Percentiles rank a stretch among this genome's conserved stretches.
Evolutionary conservation across 139 green algal species (phyloP).

Genomic region (Picochlorum sp.): DNA sequence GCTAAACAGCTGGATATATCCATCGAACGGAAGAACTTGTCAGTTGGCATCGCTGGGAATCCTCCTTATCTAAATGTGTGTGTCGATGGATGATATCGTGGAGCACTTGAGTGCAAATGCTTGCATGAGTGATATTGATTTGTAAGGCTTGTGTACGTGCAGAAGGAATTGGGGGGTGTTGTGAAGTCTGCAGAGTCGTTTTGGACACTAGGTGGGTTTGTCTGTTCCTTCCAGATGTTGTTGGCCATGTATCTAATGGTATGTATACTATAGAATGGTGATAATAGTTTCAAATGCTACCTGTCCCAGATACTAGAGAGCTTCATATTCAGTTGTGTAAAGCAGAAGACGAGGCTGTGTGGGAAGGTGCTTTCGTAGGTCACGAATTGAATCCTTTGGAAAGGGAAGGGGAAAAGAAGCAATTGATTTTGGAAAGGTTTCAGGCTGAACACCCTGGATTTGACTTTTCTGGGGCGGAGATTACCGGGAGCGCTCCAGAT

Average conservation of each 20-base stretch:
- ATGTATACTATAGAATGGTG: too few species aligned
- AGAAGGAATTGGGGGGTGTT: conserved; percentile 45
- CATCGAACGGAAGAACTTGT: conserved; percentile 43
- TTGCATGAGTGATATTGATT: too few species aligned
- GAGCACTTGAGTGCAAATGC: too few species aligned
- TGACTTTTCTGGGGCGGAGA: conserved; percentile 78
- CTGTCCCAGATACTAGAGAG: background rate
- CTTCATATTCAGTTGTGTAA: conserved; percentile 65
- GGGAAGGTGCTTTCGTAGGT: conserved; percentile 51
- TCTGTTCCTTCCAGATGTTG: too few species aligned
- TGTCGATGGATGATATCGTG: too few species aligned
- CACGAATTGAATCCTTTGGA: conserved; percentile 54
- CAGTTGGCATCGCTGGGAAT: conserved; percentile 58
- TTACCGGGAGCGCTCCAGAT: conserved; percentile 70
- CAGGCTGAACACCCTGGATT: conserved; percentile 89
- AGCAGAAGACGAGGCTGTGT: conserved; percentile 56
- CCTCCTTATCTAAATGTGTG: conserved; percentile 74
- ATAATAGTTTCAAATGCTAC: too few species aligned
- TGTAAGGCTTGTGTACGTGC: too few species aligned
- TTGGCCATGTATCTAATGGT: background rate
- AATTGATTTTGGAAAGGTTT: conserved; percentile 86
- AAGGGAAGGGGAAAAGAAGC: conserved; percentile 56
- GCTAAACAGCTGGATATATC: conserved; percentile 56
- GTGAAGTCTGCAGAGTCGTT: conserved; percentile 65
- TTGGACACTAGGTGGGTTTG: conserved; percentile 83